Base-by-base conservation (phyloP, 192 early-diverging fungal genomes). In the Ambispora gerdemannii region DNA sequence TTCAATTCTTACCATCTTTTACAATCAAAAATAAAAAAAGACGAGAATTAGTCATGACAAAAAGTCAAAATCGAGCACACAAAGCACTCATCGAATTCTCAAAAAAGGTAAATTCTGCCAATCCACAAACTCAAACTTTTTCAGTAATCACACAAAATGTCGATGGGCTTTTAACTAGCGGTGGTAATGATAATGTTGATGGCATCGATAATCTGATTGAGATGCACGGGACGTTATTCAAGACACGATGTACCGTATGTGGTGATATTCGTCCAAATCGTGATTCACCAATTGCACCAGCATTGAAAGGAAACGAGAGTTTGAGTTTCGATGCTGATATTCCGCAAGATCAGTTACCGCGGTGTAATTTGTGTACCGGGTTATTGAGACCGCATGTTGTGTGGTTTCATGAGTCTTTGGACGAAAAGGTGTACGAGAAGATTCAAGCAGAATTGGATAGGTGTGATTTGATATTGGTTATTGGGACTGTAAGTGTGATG, bases 91-190 rank as follows among this genome's bases (percentile, higher is more conserved):
- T 25, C 6, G 50, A 35, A 30, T 72, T 64, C 32, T 38, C 50
- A 50, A 24, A 66, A 19, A 62, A 64, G 50, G n/a, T 72, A 13
- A 22, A 22, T 17, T 50, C 61, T 24, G 28, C 35, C 34, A 27
- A 11, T 0, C 51, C 33, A 3, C 22, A 63, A 38, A 32, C 3
- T 49, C 58, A 61, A 61, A 72, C 56, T 3, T 72, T 72, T 66
- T 32, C 64, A 15, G 33, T 72, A 15, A 67, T 72, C 25, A 72
- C 71, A n/a, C 71, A 72, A 66, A 72, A 72, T 43, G 43, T 72
- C 25, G 71, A 72, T 51, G 71, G 63, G 1, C 38, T 43, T 15
- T 43, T 15, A 6, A 43, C 38, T 43, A 15, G 38, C 15, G 38
- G 6, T 43, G n/a, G n/a, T n/a, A n/a, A n/a, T n/a, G n/a, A n/a